Evolutionary conservation across 108 stramenopile genomes (phyloP), one percentile per base, ranked within the genome.

Genomic region (Fistulifera pelliculosa): DNA sequence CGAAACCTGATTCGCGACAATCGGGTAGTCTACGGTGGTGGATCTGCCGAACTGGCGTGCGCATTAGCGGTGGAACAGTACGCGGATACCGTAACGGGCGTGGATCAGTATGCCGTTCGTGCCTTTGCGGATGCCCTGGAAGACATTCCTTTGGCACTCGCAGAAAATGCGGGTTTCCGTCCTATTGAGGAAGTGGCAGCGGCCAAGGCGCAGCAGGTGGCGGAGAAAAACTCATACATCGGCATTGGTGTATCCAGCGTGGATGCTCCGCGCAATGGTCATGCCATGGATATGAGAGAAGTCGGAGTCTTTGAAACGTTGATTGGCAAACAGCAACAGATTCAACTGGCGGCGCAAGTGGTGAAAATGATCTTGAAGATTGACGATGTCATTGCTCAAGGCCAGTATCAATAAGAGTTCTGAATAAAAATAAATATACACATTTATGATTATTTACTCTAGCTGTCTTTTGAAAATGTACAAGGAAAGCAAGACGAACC

Each of bases 331-430:
- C 95, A 98, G 60, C 93, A 98, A 67, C 99, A 99, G 74, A 65
- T 99, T 38, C 92, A 92, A 68, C 69, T 99, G 44, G 99, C 99
- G 31, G 98, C 96, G 16, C 99, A 99, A 74, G 95, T 99, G 7
- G 98, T 98, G 58, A 98, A 98, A 77, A 98, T 99, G 95, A 97
- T 99, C 62, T 82, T 99, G 60, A 98, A 98, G 76, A 98, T 99
- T 72, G 99, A 99, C 57, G 98, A 99, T 72, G 94, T 97, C 14
- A 92, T 99, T 65, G 76, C 88, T 42, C 62, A 70, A 56, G 89
- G 89, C 27, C 59, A 71, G 31, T 73, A 80, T 52, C 49, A 73
- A 27, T 79, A 68, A 28, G 8, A 16, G 23, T n/a, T n/a, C n/a
- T n/a, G n/a, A n/a, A n/a, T n/a, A n/a, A n/a, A n/a, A n/a, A n/a